Evolutionary conservation across 306 rosid genomes (phyloP), one percentile per base, ranked within the genome.

Genomic region (Glycine tomentella): DNA sequence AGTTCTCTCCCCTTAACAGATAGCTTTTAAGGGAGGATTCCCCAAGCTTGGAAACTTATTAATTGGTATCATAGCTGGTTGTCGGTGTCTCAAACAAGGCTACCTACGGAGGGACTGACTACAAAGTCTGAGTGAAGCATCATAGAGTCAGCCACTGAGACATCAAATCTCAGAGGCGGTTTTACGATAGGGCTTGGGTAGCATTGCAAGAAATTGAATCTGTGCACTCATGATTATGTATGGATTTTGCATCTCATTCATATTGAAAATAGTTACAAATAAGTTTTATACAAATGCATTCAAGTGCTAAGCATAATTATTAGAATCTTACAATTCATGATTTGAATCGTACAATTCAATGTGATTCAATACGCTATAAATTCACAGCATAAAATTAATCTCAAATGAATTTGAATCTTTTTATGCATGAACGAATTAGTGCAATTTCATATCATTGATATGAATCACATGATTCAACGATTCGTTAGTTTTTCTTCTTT

Each of bases 221-320:
- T 0, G 14, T 17, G 36, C 13, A 59, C 66, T 25, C 14, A 25
- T 25, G n/a, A 25, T 25, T 59, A 25, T 72, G 48, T 36, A 33
- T 53, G 15, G 42, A 42, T 65, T 66, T 12, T 65, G 76, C 13
- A 48, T 74, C 55, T 56, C n/a, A n/a, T 42, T 71, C 85, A 71
- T 8, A 40, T 62, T 45, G 44, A 34, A 46, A 38, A 73, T 20
- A 59, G 59, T 71, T 63, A 40, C 11, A 17, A 49, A 25, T 9
- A 53, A 17, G 62, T 15, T 50, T 25, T 42, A 55, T 6, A 81
- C 68, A 65, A 83, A 51, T 34, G 42, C 69, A 58, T 33, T 31
- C 65, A 67, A 59, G 59, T 6, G 20, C n/a, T 16, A 74, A 63
- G 44, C 42, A 61, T 31, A 31, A 25, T 9, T 31, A 61, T 5